Evolutionary conservation across 176 grass and related monocot species (phyloP).

Genomic region (Eragrostis curvula): DNA sequence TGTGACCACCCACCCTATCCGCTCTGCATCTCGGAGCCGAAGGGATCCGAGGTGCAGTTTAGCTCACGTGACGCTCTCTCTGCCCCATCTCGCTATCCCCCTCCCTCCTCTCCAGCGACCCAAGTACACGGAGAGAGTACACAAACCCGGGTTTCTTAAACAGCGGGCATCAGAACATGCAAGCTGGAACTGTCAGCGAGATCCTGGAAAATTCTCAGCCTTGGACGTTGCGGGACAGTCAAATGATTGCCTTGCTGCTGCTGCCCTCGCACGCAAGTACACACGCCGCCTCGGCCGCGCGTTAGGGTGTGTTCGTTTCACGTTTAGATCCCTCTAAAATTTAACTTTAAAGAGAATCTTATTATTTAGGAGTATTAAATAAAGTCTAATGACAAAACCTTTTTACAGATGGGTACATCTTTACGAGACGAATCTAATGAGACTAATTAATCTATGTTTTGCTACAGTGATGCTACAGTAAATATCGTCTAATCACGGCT

Average conservation of each 20-base stretch:
- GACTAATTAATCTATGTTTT: too few relatives aligned
- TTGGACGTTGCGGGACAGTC: slow-evolving; percentile 27
- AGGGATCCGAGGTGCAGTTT: neutral
- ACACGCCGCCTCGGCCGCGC: neutral
- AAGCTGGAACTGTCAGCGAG: slow-evolving; percentile 7
- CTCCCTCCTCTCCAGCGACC: neutral
- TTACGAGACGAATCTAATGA: too few relatives aligned
- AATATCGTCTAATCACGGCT: too few relatives aligned
- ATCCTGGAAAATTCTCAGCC: slow-evolving; percentile 42
- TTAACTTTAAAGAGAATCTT: too few relatives aligned
- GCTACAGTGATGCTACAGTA: too few relatives aligned
- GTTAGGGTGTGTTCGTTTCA: too few relatives aligned
- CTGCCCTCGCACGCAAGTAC: neutral
- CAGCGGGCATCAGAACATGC: neutral
- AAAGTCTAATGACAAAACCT: too few relatives aligned
- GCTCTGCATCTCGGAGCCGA: neutral
- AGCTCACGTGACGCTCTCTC: slow-evolving; percentile 24
- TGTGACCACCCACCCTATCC: neutral
- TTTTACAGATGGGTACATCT: too few relatives aligned
- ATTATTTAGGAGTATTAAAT: too few relatives aligned
- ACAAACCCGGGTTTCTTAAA: neutral
- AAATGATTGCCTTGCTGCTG: slow-evolving; percentile 43
- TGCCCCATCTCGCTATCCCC: neutral
- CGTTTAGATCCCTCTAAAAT: too few relatives aligned
- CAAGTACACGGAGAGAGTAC: neutral